A percentile compares a stretch with the other conserved stretches of the same genome.
Evolutionary conservation across 352 stramenopile genomes (phyloP).

Genomic region (Globisporangium uncinulatum): DNA sequence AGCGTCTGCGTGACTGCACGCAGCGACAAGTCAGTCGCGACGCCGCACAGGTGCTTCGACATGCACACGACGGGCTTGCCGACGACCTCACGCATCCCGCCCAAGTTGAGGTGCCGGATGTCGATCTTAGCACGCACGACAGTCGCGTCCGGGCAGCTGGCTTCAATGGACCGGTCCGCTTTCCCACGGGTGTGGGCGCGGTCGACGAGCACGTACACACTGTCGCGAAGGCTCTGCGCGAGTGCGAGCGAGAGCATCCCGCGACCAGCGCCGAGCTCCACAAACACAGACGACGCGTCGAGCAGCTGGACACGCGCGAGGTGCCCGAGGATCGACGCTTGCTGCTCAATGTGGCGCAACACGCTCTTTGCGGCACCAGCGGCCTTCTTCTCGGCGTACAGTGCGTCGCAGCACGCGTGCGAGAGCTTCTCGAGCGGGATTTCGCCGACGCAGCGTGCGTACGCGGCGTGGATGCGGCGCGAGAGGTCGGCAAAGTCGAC

Average conservation of each 20-base stretch:
- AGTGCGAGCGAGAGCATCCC: constrained; percentile 79
- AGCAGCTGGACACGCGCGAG: constrained; percentile 58
- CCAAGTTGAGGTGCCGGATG: constrained; percentile 79
- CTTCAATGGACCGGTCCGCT: constrained; percentile 63
- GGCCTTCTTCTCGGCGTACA: constrained; percentile 57
- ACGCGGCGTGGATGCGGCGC: constrained; percentile 43
- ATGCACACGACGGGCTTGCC: constrained; percentile 64
- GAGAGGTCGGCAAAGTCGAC: constrained; percentile 56
- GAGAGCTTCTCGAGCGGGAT: constrained; percentile 61
- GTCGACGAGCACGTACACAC: constrained; percentile 73
- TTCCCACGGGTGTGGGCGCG: constrained; percentile 67
- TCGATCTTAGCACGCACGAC: constrained; percentile 76
- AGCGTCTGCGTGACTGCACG: constrained; percentile 58
- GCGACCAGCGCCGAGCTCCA: constrained; percentile 71
- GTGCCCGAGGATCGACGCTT: constrained; percentile 77
- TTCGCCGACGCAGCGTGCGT: constrained; percentile 43
- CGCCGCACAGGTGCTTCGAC: constrained; percentile 82
- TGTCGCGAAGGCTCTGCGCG: constrained; percentile 53
- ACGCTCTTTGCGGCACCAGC: constrained; percentile 50
- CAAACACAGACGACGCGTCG: constrained; percentile 34
- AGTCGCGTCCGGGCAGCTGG: constrained; percentile 3
- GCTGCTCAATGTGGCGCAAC: constrained; percentile 78
- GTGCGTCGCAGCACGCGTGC: constrained; percentile 54
- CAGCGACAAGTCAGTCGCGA: constrained; percentile 77
- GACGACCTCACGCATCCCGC: constrained; percentile 46